Percentiles rank a stretch among this genome's conserved stretches.
phyloP scores from a whole-genome alignment of 768 basidiomycete species.

The Lanmaoa pseudosensibilis region DNA sequence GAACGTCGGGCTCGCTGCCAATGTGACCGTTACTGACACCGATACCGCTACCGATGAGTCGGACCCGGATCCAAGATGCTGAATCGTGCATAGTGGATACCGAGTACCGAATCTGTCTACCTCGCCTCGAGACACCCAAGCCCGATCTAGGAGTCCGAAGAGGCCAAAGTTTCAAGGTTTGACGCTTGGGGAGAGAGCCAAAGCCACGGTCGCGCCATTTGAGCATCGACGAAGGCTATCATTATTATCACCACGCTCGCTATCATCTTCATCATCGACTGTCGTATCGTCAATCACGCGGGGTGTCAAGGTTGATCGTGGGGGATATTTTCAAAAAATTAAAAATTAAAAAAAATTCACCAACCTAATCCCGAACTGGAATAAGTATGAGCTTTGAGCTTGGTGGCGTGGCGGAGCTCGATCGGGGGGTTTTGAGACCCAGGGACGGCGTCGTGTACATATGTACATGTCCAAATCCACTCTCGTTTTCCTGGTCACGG shows the following conservation, averaged over 20 bases:
- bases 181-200: background rate
- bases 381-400: background rate
- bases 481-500: background rate
- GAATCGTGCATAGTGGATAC: background rate
- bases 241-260: background rate
- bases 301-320: background rate
- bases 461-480: background rate
- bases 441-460: too few species aligned
- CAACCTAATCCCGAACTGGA: background rate
- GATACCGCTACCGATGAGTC: background rate
- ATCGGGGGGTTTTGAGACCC: background rate
- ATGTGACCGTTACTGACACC: background rate
- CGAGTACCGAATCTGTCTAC: background rate
- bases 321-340: background rate
- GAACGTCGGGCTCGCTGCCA: background rate
- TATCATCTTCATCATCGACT: background rate
- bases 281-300: background rate
- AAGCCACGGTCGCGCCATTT: background rate
- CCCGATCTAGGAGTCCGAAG: background rate
- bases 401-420: background rate
- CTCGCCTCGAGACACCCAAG: background rate
- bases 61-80: background rate
- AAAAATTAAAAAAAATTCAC: too few species aligned
- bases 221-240: constrained; percentile 1
- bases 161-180: background rate